Conservation (phyloP, 2,329 filamentous ascomycete genomes). For the Cladophialophora yegresii region DNA sequence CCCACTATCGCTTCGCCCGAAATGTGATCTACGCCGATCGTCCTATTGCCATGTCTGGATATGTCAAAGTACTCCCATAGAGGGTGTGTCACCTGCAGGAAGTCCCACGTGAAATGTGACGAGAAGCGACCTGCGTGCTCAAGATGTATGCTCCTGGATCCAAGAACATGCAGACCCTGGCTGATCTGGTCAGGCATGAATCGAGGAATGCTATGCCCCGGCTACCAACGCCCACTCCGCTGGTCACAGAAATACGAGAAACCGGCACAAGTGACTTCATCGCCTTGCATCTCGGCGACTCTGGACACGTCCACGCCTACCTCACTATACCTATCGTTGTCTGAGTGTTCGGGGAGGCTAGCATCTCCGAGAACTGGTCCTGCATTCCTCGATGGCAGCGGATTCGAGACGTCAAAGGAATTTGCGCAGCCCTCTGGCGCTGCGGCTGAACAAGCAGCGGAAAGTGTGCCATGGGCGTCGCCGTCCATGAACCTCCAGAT, state of each 20-base stretch:
- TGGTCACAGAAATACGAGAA: slow-evolving; percentile 16
- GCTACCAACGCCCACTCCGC: slow-evolving; percentile 9
- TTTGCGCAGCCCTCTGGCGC: background rate
- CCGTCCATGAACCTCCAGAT: background rate
- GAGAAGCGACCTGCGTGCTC: slow-evolving; percentile 13
- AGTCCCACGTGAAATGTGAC: slow-evolving; percentile 12
- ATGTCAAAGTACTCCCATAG: slow-evolving; percentile 17
- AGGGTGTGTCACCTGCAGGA: slow-evolving; percentile 8
- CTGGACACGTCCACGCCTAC: background rate
- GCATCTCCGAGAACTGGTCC: background rate
- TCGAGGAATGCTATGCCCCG: slow-evolving; percentile 12
- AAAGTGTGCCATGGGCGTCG: background rate
- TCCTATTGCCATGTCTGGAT: background rate
- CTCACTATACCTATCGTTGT: background rate
- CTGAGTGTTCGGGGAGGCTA: background rate
- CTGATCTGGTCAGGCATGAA: slow-evolving; percentile 12
- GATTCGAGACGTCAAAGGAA: background rate
- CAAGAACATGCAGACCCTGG: background rate
- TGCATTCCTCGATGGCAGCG: background rate
- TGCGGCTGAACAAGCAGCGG: background rate
- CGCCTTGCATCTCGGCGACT: background rate
- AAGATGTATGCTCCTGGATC: slow-evolving; percentile 9
- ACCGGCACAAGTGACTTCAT: background rate
- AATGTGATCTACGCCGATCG: background rate
- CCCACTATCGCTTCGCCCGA: background rate